A percentile compares a stretch with the other conserved stretches of the same genome.
Conservation (phyloP, 257 asterid genomes). For the Vinca minor region DNA sequence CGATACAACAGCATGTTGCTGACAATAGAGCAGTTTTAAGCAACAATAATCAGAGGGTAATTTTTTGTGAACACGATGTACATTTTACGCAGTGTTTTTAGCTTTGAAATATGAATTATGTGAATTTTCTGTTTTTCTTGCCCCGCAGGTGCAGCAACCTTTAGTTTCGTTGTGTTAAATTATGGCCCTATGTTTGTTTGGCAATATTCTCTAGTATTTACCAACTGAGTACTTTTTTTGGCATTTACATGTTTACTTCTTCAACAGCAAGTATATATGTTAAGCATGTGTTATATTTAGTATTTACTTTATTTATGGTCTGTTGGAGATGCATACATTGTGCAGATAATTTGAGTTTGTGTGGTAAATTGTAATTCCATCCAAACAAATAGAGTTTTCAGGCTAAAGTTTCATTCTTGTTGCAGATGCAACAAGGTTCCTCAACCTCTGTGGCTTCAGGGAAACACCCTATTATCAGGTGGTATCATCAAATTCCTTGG, state of each 20-base stretch:
- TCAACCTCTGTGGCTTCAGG: constrained; percentile 35
- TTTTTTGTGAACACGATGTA: constrained; percentile 3
- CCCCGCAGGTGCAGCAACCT: not conserved
- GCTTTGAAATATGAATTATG: not conserved
- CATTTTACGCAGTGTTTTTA: constrained; percentile 2
- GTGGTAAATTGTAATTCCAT: not conserved
- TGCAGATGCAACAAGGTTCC: constrained; percentile 33
- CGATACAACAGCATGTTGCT: constrained; percentile 14
- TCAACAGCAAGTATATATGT: not conserved
- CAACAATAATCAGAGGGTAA: constrained; percentile 47
- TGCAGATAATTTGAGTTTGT: no score
- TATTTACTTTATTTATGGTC: not conserved
- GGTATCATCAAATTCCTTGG: constrained; percentile 45
- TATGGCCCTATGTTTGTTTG: not conserved
- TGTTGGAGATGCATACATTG: not conserved
- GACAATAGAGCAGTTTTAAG: constrained; percentile 30
- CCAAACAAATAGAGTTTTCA: not conserved
- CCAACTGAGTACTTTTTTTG: not conserved
- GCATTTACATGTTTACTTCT: not conserved
- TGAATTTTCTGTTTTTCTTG: not conserved
- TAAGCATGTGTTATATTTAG: not conserved
- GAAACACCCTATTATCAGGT: constrained; percentile 45
- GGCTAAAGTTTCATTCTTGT: not conserved
- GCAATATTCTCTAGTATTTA: not conserved
- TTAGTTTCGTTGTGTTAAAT: not conserved